Evolutionary conservation across 371 early-diverging fungal genomes (phyloP).

Genomic region (Lichtheimia corymbifera): DNA sequence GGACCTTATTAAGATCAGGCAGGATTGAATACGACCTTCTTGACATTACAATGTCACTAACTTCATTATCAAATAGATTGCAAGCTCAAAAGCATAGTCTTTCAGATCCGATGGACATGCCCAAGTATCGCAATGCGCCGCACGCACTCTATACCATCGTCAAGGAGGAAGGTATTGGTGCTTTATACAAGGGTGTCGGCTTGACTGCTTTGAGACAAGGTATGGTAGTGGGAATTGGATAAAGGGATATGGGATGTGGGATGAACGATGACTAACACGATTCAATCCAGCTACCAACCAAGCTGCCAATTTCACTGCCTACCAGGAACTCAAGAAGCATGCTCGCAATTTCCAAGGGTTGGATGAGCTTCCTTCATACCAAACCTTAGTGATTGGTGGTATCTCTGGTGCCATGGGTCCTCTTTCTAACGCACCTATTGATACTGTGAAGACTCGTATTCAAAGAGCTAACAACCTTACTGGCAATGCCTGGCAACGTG

Average conservation of each 20-base stretch:
- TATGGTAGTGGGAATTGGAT: slow-evolving; percentile 22
- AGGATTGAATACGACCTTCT: slow-evolving; percentile 57
- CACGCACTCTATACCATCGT: slow-evolving; percentile 92
- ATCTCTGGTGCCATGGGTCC: slow-evolving; percentile 97
- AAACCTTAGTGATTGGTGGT: slow-evolving; percentile 89
- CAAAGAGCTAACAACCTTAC: slow-evolving; percentile 75
- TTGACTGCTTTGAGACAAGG: slow-evolving; percentile 95
- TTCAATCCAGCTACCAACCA: slow-evolving; percentile 87
- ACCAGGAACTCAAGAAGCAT: slow-evolving; percentile 86
- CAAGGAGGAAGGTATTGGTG: slow-evolving; percentile 88
- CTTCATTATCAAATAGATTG: neutral
- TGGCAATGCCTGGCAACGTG: slow-evolving; percentile 82
- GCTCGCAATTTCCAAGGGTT: slow-evolving; percentile 67
- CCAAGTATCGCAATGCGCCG: slow-evolving; percentile 94
- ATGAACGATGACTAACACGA: neutral
- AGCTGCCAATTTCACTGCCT: slow-evolving; percentile 97
- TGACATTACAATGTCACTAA: neutral
- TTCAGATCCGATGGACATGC: slow-evolving; percentile 95
- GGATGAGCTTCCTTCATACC: slow-evolving; percentile 90
- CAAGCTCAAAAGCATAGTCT: slow-evolving; percentile 92
- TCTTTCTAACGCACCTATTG: slow-evolving; percentile 95
- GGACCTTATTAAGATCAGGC: slow-evolving; percentile 96
- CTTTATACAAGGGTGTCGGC: slow-evolving; percentile 94
- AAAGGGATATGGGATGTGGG: slow-evolving; percentile 13
- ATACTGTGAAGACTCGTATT: slow-evolving; percentile 98